Conservation (phyloP, 345 rosid genomes). For the Syzygium grande region DNA sequence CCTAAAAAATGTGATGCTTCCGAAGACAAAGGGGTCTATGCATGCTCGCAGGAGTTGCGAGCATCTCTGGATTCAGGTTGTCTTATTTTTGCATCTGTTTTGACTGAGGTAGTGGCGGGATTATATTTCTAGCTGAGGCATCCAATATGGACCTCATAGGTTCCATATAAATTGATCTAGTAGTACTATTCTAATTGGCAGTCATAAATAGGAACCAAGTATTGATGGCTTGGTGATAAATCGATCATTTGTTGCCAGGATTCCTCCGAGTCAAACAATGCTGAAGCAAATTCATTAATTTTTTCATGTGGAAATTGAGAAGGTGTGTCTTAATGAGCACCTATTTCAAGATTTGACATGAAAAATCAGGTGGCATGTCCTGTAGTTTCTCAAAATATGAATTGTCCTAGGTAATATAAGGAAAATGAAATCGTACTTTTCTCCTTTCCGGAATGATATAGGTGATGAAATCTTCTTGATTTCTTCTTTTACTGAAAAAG, state of each 20-base stretch:
- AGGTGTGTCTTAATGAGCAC: not conserved
- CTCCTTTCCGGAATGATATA: not conserved
- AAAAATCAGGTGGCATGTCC: not conserved
- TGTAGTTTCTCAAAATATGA: not conserved
- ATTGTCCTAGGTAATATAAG: not conserved
- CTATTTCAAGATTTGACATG: not conserved
- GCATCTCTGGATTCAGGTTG: conserved; percentile 69
- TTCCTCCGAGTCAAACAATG: not conserved
- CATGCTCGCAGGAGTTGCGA: conserved; percentile 56
- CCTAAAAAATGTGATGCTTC: conserved; percentile 57
- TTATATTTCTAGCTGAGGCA: not conserved
- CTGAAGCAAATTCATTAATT: not conserved
- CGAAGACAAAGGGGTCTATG: conserved; percentile 62
- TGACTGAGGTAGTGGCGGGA: not conserved
- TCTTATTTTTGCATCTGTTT: not conserved
- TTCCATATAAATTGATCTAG: not conserved
- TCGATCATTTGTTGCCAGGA: not conserved
- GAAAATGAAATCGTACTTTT: not conserved
- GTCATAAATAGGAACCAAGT: not conserved
- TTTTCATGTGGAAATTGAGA: not conserved
- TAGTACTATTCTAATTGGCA: not conserved
- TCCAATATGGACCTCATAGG: not conserved
- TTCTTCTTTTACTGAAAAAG: not conserved
- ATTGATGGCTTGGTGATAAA: not conserved
- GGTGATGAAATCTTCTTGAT: not conserved